These are phyloP conservation scores for Penicillium sp. DNA, from an alignment of 2,329 filamentous ascomycete genomes.

Conservation along the genomic window DNA sequence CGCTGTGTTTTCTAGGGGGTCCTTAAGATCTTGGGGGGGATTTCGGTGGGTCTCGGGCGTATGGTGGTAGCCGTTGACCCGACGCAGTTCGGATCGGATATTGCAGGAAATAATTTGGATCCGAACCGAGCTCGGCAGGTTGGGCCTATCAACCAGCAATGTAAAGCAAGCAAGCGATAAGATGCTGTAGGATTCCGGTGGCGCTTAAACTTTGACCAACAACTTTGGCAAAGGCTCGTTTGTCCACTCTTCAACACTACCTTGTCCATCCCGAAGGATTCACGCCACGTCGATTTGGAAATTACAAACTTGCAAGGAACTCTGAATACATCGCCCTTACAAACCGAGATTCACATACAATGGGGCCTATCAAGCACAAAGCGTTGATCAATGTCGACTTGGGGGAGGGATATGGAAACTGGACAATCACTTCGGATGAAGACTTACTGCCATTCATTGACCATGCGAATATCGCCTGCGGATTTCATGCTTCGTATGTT, in stretches of 20 bases:
- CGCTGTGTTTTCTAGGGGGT: background rate
- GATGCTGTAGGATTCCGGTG: too few relatives aligned
- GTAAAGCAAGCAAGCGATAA: too few relatives aligned
- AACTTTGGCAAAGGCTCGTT: too few relatives aligned
- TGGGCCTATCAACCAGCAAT: too few relatives aligned
- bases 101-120: background rate
- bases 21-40: too few relatives aligned
- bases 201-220: too few relatives aligned
- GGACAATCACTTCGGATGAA: slow-evolving; percentile 57
- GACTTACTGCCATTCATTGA: slow-evolving; percentile 64
- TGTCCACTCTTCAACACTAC: too few relatives aligned
- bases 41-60: background rate
- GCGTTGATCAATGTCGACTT: slow-evolving; percentile 54
- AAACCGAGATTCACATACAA: slow-evolving; percentile 22
- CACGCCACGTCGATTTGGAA: too few relatives aligned
- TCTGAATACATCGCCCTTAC: too few relatives aligned
- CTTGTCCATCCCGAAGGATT: too few relatives aligned
- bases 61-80: background rate
- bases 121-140: background rate
- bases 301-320: too few relatives aligned
- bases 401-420: slow-evolving; percentile 53
- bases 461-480: slow-evolving; percentile 64
- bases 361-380: slow-evolving; percentile 54
- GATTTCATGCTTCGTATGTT: slow-evolving; percentile 51
- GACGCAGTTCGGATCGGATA: background rate